phyloP scores from a whole-genome alignment of 2,329 filamentous ascomycete species.

The Microcyclospora pomicola region DNA sequence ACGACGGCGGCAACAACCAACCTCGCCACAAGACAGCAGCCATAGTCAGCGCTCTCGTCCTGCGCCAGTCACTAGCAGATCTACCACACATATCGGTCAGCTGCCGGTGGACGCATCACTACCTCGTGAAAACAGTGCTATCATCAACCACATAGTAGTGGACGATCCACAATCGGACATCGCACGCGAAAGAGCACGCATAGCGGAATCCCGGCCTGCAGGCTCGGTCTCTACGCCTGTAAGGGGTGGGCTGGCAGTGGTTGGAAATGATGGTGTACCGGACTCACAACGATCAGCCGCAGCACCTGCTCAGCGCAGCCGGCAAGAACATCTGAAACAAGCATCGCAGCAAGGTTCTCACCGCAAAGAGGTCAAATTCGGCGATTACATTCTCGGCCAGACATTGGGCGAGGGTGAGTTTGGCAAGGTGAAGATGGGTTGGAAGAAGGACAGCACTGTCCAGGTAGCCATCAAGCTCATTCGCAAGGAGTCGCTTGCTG shows the following conservation, averaged over 20 bases:
- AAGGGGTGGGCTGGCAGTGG: conserved; percentile 31
- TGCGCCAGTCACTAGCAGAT: conserved; percentile 29
- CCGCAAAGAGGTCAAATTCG: conserved; percentile 74
- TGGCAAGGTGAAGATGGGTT: conserved; percentile 95
- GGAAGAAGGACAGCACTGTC: conserved; percentile 89
- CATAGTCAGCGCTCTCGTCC: conserved; percentile 25
- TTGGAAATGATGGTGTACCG: conserved; percentile 15
- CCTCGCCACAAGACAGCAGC: conserved; percentile 32
- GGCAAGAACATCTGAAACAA: conserved; percentile 45
- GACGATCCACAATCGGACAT: conserved; percentile 63
- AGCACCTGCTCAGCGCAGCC: conserved; percentile 26
- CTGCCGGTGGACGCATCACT: conserved; percentile 40
- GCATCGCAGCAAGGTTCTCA: conserved; percentile 21
- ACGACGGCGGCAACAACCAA: conserved; percentile 22
- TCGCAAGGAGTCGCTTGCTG: conserved; percentile 75
- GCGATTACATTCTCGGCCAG: conserved; percentile 88
- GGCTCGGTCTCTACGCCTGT: conserved; percentile 11
- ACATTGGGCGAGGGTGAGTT: conserved; percentile 97
- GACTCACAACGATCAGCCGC: conserved; percentile 6
- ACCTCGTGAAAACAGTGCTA: conserved; percentile 63
- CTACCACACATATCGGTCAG: conserved; percentile 37
- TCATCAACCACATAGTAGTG: conserved; percentile 63
- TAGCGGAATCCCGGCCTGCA: conserved; percentile 42
- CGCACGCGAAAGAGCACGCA: conserved; percentile 55
- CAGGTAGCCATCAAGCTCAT: conserved; percentile 97